These are phyloP conservation scores for Penicillium lividum DNA, from an alignment of 495 filamentous ascomycete genomes.

Conservation along the genomic window DNA sequence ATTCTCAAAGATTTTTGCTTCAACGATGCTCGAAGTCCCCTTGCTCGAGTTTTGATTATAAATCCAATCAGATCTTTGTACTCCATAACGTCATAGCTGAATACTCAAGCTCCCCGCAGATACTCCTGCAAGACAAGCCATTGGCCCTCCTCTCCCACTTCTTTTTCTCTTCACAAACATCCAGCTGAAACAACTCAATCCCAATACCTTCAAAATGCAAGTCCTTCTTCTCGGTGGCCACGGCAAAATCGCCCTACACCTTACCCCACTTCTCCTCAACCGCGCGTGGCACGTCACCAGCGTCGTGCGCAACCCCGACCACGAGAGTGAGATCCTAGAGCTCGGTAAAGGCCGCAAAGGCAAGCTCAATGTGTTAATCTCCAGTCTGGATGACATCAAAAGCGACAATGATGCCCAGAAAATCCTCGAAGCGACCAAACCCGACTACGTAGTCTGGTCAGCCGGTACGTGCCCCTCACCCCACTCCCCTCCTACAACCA, in stretches of 20 bases:
- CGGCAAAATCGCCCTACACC: conserved; percentile 74
- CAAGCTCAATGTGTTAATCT: conserved; percentile 60
- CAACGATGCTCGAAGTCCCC: neutral
- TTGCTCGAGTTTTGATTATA: neutral
- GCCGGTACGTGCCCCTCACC: conserved; percentile 55
- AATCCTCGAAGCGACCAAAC: conserved; percentile 59
- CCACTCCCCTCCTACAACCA: conserved; percentile 2
- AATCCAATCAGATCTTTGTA: neutral
- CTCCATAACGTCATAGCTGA: conserved; percentile 19
- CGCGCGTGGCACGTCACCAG: conserved; percentile 74
- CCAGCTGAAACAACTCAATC: neutral
- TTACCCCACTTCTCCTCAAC: conserved; percentile 73
- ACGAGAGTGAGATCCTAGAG: conserved; percentile 61
- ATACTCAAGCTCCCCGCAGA: conserved; percentile 1
- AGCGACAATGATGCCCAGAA: conserved; percentile 59
- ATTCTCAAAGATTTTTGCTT: neutral
- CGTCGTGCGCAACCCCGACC: conserved; percentile 70
- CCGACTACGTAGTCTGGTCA: conserved; percentile 77
- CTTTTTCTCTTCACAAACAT: neutral
- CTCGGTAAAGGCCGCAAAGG: conserved; percentile 57
- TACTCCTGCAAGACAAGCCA: neutral
- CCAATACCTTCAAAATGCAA: conserved; percentile 34
- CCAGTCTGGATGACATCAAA: conserved; percentile 70
- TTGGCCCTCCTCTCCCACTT: neutral
- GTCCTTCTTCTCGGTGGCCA: conserved; percentile 79